Evolutionary conservation across 1,139 yeast genomes (phyloP), one percentile per base, ranked within the genome.

Genomic region (Blastobotrys capitulatus): DNA sequence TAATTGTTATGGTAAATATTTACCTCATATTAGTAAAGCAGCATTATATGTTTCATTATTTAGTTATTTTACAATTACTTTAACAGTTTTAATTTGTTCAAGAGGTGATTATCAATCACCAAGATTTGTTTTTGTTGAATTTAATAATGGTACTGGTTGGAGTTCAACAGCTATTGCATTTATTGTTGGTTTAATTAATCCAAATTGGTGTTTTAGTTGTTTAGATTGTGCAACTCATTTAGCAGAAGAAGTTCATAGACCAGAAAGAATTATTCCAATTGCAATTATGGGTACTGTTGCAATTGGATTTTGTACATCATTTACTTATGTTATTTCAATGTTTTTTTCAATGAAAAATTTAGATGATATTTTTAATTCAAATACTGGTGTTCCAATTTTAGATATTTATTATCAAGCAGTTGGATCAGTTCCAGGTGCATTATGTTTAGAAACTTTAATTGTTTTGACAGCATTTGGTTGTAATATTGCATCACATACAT

Each of bases 401-500:
- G 82, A 77, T 57, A 80, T 81, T 48, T 80, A 73, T 63, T 26
- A 43, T 15, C 46, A 43, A 19, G 10, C 45, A 2, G 66, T 80
- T n/a, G 69, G 68, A n/a, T 75, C 72, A 60, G 73, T 68, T 53
- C 76, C 73, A 6, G 82, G 83, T 32, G 79, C 83, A 19, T 64
- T 76, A 38, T 73, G 79, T 52, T 71, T 84, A 44, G 85, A 82
- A 42, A 65, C 76, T 20, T 67, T 83, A 55, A 72, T 83, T 81
- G 50, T 69, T 78, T 70, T 83, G 38, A 50, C 51, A 16, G 51
- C 51, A 20, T 89, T 90, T 0, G 84, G 92, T 22, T 78, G 86
- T 40, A 60, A 84, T 19, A 84, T 86, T 63, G 92, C 89, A 40
- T 83, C 89, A 4, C 82, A 85, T 51, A 95, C 35, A 75, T 92